Evolutionary conservation across 78 protist genomes (phyloP).

Genomic region (Dictyostelium intermedium): DNA sequence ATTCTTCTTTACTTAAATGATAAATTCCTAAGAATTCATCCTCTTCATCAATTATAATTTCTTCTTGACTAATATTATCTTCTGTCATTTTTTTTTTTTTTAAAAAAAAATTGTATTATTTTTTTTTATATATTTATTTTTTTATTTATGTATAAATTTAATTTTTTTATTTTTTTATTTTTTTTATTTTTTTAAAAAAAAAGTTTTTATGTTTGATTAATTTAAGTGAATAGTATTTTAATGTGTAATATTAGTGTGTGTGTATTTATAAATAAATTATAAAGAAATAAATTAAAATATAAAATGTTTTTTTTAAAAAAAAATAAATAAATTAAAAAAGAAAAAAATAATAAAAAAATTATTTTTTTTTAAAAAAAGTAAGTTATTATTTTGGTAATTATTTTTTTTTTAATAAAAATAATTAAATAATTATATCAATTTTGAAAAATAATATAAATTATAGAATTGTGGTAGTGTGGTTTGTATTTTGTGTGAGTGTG

Average conservation of each 20-base stretch:
- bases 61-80: background rate
- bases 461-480: background rate
- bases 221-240: background rate
- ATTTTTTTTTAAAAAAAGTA: background rate
- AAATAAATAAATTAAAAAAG: background rate
- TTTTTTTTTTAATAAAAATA: background rate
- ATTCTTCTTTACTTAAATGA: conserved; percentile 7
- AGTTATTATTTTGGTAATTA: background rate
- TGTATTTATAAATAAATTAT: background rate
- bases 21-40: conserved; percentile 38
- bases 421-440: background rate
- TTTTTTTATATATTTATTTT: background rate
- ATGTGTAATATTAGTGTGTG: background rate
- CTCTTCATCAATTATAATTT: conserved; percentile 18
- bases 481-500: background rate
- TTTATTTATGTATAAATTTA: background rate
- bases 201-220: no score
- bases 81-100: background rate
- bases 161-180: background rate
- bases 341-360: background rate
- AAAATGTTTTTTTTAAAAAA: background rate
- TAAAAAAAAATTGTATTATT: background rate
- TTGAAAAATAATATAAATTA: background rate
- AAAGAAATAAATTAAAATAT: background rate
- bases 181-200: background rate